Conservation (phyloP, 106 monocot genomes). For the Ottelia alismoides region DNA sequence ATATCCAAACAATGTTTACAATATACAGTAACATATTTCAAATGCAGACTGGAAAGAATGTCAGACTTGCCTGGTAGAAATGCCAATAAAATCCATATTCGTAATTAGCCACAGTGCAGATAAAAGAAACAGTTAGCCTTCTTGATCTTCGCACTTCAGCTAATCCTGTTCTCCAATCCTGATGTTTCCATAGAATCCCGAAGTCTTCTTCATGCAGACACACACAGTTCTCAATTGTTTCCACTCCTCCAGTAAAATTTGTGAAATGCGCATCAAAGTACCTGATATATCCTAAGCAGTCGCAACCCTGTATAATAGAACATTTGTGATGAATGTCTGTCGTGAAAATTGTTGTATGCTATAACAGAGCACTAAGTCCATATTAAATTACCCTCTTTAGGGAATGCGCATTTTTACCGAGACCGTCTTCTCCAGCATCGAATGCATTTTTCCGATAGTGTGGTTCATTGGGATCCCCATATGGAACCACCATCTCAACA, state of each 20-base stretch:
- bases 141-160: slow-evolving; percentile 95
- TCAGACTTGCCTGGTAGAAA: slow-evolving; percentile 72
- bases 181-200: slow-evolving; percentile 97
- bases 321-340: too few relatives aligned
- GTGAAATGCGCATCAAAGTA: slow-evolving; percentile 99
- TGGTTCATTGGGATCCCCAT: slow-evolving; percentile 97
- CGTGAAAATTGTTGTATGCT: too few relatives aligned
- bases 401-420: slow-evolving; percentile 95
- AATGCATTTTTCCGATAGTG: slow-evolving; percentile 98
- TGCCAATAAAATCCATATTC: slow-evolving; percentile 99
- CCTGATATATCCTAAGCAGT: slow-evolving; percentile 93
- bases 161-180: slow-evolving; percentile 97
- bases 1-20: too few relatives aligned
- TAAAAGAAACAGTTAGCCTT: slow-evolving; percentile 88
- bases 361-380: too few relatives aligned
- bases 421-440: slow-evolving; percentile 98
- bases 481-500: slow-evolving; percentile 99
- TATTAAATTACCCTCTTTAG: slow-evolving; percentile 76
- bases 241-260: slow-evolving; percentile 87
- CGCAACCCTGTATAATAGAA: slow-evolving; percentile 81
- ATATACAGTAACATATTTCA: too few relatives aligned
- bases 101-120: slow-evolving; percentile 97
- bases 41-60: too few relatives aligned
- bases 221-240: slow-evolving; percentile 99
- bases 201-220: slow-evolving; percentile 97